Conservation (phyloP, 768 basidiomycete genomes). For the Amanita phalloides region DNA sequence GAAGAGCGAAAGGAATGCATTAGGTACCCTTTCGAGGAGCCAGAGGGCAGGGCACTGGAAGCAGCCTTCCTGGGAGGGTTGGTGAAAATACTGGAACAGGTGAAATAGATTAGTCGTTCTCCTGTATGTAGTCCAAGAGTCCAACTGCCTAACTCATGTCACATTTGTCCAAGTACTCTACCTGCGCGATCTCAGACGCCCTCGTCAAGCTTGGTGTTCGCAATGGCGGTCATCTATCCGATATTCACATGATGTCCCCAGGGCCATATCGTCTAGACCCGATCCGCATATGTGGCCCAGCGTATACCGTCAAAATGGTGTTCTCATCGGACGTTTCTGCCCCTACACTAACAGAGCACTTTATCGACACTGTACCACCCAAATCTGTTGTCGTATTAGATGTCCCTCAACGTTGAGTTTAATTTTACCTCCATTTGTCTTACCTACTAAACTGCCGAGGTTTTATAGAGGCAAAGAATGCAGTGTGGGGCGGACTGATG, state of each 20-base stretch:
- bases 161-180: slow-evolving; percentile 35
- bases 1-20: slow-evolving; percentile 24
- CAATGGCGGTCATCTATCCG: slow-evolving; percentile 75
- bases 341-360: slow-evolving; percentile 61
- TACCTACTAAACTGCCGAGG: background rate
- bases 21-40: slow-evolving; percentile 12
- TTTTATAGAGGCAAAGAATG: slow-evolving; percentile 53
- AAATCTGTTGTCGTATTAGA: slow-evolving; percentile 66
- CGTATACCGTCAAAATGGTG: slow-evolving; percentile 85
- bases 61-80: slow-evolving; percentile 1
- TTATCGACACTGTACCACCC: slow-evolving; percentile 66
- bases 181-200: slow-evolving; percentile 85
- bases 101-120: background rate
- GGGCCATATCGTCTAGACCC: slow-evolving; percentile 16
- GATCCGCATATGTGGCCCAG: slow-evolving; percentile 54
- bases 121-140: background rate
- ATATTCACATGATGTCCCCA: slow-evolving; percentile 51
- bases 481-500: slow-evolving; percentile 92
- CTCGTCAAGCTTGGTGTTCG: slow-evolving; percentile 66
- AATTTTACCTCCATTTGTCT: background rate
- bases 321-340: slow-evolving; percentile 41
- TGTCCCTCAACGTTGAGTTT: slow-evolving; percentile 51
- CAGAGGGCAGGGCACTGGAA: slow-evolving; percentile 2
- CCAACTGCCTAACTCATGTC: slow-evolving; percentile 3
- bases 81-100: slow-evolving; percentile 2